A percentile compares a stretch with the other conserved stretches of the same genome.
Evolutionary conservation across 1,284 basidiomycete species (phyloP).

Genomic region (Austropuccinia psidii): DNA sequence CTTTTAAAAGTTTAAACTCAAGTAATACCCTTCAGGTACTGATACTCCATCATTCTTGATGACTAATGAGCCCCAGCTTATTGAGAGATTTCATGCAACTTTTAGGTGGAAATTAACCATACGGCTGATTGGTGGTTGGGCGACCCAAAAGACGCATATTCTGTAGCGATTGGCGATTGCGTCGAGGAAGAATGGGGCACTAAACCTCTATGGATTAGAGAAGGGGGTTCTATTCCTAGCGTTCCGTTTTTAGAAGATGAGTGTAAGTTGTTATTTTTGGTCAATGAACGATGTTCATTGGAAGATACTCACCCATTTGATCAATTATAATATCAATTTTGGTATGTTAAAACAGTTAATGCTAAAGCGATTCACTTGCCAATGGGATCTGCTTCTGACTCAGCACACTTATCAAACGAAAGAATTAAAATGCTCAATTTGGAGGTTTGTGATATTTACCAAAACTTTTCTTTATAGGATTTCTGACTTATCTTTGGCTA

Average conservation of each 20-base stretch:
- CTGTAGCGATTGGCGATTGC: conserved; percentile 69
- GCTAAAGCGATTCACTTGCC: conserved; percentile 72
- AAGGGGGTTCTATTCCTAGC: conserved; percentile 60
- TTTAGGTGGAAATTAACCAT: conserved; percentile 69
- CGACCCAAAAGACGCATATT: conserved; percentile 69
- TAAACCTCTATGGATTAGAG: conserved; percentile 76
- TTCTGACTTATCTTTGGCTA: not conserved
- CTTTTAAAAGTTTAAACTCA: conserved; percentile 60
- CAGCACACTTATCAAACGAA: conserved; percentile 55
- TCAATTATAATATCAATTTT: not conserved
- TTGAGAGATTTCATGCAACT: not conserved
- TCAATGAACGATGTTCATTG: not conserved
- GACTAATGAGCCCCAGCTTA: conserved; percentile 2
- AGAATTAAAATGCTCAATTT: conserved; percentile 50
- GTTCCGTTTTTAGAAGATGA: conserved; percentile 87
- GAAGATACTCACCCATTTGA: too few species aligned
- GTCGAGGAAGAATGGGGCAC: conserved; percentile 76
- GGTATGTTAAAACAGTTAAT: conserved; percentile 48
- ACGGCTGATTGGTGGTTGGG: conserved; percentile 95
- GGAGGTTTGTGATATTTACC: conserved; percentile 42
- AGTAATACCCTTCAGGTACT: conserved; percentile 67
- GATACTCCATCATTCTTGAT: conserved; percentile 31
- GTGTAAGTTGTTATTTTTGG: conserved; percentile 45
- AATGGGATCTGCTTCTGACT: conserved; percentile 64
- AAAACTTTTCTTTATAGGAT: not conserved